Evolutionary conservation across 306 rosid species (phyloP), one percentile per base, ranked within the genome.

Genomic region (Alnus rubra): DNA sequence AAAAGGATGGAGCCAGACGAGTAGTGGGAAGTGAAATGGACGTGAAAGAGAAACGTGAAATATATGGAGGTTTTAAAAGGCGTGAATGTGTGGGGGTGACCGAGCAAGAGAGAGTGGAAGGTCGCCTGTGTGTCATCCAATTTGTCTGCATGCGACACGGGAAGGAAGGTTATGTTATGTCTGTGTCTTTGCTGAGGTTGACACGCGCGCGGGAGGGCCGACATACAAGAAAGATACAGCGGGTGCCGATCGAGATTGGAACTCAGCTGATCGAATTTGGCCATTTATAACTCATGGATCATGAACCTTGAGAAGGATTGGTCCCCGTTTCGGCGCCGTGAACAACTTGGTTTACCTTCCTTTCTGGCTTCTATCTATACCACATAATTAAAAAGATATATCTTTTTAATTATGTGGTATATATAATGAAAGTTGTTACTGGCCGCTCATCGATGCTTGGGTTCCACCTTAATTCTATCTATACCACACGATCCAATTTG

Each of bases 21-120:
- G 44, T 64, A 55, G 77, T 58, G 82, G 75, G 78, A 56, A 54
- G 16, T 50, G 84, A 87, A 74, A 81, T 73, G 74, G 89, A 88
- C 83, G 76, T 85, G 64, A 77, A 86, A 18, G 80, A 45, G 37
- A 85, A 89, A 93, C 94, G 97, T 87, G 97, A 82, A 79, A 74
- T 77, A 64, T 78, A 81, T 84, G 89, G 76, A 31, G 53, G 8
- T 35, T 76, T 81, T 80, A 45, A 28, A 60, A 67, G 9, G 45
- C 45, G 45, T 42, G 48, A 3, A 47, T 65, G 49, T 62, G 79
- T 58, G 58, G 56, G 42, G 16, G 9, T 1, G 47, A 11, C 14
- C 23, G 65, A 10, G 28, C 28, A 23, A 23, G 18, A 0, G 45
- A 10, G 7, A 13, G 42, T 8, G 19, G 5, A 60, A 4, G 67